phyloP scores from a whole-genome alignment of 441 rosid species.

The Jatropha podagrica region DNA sequence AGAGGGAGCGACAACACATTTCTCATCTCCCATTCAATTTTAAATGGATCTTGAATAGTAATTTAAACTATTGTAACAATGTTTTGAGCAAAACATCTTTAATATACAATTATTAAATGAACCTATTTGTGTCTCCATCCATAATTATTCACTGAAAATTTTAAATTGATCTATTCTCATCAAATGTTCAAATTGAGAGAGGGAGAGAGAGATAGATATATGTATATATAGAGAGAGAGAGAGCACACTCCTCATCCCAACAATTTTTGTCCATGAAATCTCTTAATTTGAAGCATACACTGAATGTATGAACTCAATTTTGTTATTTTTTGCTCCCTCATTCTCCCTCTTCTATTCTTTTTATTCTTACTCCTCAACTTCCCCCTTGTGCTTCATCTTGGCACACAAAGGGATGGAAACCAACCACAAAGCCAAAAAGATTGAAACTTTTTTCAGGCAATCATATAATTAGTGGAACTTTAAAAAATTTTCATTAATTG shows the following conservation, averaged over 20 bases:
- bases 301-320: not conserved
- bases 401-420: slow-evolving; percentile 3
- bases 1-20: too few species aligned
- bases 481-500: not conserved
- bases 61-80: too few species aligned
- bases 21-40: too few species aligned
- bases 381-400: not conserved
- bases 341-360: not conserved
- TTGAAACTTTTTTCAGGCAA: not conserved
- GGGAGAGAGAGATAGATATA: too few species aligned
- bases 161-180: too few species aligned
- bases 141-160: too few species aligned
- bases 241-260: not conserved
- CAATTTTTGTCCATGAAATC: not conserved
- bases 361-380: not conserved
- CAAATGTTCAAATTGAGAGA: too few species aligned
- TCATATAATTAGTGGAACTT: not conserved
- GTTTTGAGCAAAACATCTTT: too few species aligned
- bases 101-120: too few species aligned
- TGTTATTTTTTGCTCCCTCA: too few species aligned
- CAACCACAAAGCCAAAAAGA: not conserved
- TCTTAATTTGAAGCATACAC: not conserved
- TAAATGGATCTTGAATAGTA: too few species aligned
- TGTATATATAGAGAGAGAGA: not conserved
- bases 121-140: too few species aligned